Evolutionary conservation across 306 rosid genomes (phyloP), one percentile per base, ranked within the genome.

Genomic region (Morella rubra): DNA sequence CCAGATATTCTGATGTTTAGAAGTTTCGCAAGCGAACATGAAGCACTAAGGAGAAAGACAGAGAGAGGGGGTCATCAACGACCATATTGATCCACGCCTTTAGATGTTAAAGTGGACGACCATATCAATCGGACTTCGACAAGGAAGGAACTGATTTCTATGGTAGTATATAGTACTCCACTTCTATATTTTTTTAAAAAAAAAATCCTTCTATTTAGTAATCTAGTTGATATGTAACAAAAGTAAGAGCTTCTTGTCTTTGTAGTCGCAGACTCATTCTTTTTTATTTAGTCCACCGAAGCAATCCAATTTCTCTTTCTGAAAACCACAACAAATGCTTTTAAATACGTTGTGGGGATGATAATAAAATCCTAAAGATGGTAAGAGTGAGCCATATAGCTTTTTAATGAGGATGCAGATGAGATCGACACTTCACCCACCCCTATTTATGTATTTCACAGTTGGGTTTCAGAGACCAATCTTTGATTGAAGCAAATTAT

Each of bases 161-260:
- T 61, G 12, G 27, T 1, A 10, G 10, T 24, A 6, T 24, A 22
- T 59, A 22, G 4, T 61, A 27, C 19, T 61, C 67, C 18, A 27
- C 11, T 37, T 4, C 27, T 9, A 60, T 24, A 61, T 24, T 24
- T 6, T 12, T 4, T 15, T 0, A 5, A 0, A 55, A 0, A n/a
- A 66, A 15, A 56, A 13, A 46, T 22, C 61, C 76, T 66, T 6
- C 20, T 32, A 32, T 32, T 32, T 32, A 32, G 37, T 32, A 32
- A 32, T 32, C 37, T 32, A 32, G 37, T 32, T 50, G 19, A 44
- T 62, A 55, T 13, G 37, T 18, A 69, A 50, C n/a, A 70, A 69
- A 80, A 59, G 80, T 46, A 70, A 71, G 14, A 44, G 59, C 20
- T 40, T 46, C 16, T 52, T 32, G 22, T 46, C 52, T 71, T 71